Evolutionary conservation across 495 filamentous ascomycete species (phyloP), one percentile per base, ranked within the genome.

Genomic region (Staphylotrichum longicolle): DNA sequence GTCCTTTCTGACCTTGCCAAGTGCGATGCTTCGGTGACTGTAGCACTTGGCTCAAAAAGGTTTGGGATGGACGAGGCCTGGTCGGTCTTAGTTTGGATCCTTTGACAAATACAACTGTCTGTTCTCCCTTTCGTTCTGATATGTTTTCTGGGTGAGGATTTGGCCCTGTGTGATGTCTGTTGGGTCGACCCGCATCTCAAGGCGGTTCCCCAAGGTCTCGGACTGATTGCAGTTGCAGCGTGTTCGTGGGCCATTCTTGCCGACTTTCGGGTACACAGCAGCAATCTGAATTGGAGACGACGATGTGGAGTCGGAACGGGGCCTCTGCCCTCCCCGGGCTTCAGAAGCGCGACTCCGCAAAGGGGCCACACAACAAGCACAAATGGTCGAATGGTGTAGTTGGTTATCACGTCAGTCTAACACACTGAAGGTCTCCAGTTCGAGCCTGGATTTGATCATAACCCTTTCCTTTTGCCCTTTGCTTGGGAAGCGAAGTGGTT

Each of bases 361-460:
- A 6, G 49, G 9, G 5, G 37, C 39, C n/a, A 32, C 34, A 40
- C 11, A 54, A 37, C 4, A 54, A 41, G 3, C 34, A 8, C 14
- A 7, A 12, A 39, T 14, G 52, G 52, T 54, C 52, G 52, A 41
- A 54, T 54, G 52, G 52, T 54, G 52, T 54, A 54, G 52, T 54
- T 54, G 51, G 51, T 39, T 39, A 39, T 39, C 37, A 39, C 37
- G 37, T 39, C 37, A 39, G 37, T 39, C 37, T 39, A 6, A 39
- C 37, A 39, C 37, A 39, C 37, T 39, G 37, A 39, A 39, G 37
- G 37, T 54, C 52, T 30, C 15, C 52, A 54, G 37, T 41, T 54
- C 51, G n/a, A 54, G 9, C 51, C 51, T 54, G 51, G 35, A 41
- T 54, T 54, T 12, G 51, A 54, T 54, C 51, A 54, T 37, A 5